Conservation (phyloP, 208 protist species). For the Strigomonas culicis region DNA sequence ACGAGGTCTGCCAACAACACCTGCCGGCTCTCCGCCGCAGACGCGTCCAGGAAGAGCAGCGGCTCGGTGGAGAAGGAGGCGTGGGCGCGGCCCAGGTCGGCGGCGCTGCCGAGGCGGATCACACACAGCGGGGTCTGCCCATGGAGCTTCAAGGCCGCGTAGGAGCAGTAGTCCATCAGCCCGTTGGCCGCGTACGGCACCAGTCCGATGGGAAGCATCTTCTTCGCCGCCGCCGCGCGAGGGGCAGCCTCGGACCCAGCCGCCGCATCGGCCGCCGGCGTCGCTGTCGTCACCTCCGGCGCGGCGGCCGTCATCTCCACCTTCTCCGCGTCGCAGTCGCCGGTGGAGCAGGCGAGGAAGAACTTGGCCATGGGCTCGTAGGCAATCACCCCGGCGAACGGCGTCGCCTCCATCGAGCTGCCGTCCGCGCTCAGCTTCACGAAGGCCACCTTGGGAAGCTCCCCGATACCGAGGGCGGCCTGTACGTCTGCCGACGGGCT, state of each 20-base stretch:
- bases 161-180: constrained; percentile 44
- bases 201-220: constrained; percentile 24
- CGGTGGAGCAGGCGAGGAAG: constrained; percentile 33
- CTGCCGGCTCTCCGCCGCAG: background rate
- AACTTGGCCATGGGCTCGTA: constrained; percentile 76
- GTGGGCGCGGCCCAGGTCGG: constrained; percentile 31
- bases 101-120: constrained; percentile 28
- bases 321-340: background rate
- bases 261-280: background rate
- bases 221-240: constrained; percentile 4
- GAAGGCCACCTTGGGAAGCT: constrained; percentile 56
- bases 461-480: constrained; percentile 35
- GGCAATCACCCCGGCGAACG: constrained; percentile 41
- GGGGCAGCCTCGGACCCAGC: background rate
- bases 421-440: constrained; percentile 12
- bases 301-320: background rate
- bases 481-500: constrained; percentile 18
- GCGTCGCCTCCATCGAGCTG: constrained; percentile 30
- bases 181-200: constrained; percentile 21
- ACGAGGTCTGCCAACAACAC: constrained; percentile 13
- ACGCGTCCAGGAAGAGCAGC: constrained; percentile 65
- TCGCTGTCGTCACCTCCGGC: constrained; percentile 10
- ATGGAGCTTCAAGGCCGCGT: constrained; percentile 21
- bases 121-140: constrained; percentile 38
- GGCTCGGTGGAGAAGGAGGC: constrained; percentile 44